Conservation (phyloP, 2,329 filamentous ascomycete species). For the Nemania abortiva region DNA sequence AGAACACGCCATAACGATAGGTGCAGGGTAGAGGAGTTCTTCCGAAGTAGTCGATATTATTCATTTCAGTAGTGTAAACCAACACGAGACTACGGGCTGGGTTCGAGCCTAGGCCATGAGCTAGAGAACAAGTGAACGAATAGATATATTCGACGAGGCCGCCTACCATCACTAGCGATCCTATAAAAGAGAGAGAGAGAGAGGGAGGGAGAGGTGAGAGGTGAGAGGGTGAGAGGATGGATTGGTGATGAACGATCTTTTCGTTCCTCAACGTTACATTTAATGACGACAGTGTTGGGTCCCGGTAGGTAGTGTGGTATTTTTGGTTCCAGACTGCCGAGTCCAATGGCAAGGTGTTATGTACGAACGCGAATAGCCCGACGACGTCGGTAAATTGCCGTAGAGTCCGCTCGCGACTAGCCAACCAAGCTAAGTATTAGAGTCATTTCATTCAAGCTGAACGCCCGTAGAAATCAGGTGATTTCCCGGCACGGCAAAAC, state of each 20-base stretch:
- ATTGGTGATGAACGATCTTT: neutral
- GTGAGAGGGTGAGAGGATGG: neutral
- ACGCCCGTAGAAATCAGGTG: constrained; percentile 18
- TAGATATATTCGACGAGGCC: neutral
- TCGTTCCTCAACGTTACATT: neutral
- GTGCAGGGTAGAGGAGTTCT: constrained; percentile 5
- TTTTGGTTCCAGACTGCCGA: constrained; percentile 13
- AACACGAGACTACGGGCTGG: constrained; percentile 2
- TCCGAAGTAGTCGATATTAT: constrained; percentile 4
- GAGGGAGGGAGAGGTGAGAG: too few relatives aligned
- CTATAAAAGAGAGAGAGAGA: too few relatives aligned
- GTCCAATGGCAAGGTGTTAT: neutral
- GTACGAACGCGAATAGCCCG: neutral
- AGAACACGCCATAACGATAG: constrained; percentile 27
- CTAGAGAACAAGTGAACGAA: neutral
- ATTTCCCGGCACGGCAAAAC: constrained; percentile 27
- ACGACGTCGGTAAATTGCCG: constrained; percentile 1
- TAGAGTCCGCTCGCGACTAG: neutral
- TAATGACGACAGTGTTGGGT: neutral
- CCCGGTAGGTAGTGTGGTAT: neutral
- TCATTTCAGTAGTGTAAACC: neutral
- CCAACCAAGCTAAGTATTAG: neutral
- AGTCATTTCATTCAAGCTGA: constrained; percentile 2
- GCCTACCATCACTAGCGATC: neutral
- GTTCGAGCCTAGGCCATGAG: constrained; percentile 2